These are phyloP conservation scores for Pistacia atlantica DNA, from an alignment of 345 rosid species.

Conservation along the genomic window DNA sequence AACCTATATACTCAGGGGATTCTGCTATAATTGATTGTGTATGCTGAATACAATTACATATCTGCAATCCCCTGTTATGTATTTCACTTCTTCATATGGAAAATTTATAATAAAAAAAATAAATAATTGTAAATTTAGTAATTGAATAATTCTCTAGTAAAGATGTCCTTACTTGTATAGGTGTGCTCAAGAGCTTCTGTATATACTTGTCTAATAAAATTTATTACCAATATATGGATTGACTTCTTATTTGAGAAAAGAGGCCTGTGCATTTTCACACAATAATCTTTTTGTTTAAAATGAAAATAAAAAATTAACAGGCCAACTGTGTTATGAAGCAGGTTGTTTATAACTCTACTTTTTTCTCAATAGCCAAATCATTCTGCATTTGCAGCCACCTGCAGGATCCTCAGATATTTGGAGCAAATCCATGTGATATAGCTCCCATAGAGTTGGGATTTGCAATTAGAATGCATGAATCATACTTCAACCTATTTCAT, in stretches of 20 bases:
- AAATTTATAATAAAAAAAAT: no score
- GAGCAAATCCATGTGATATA: background rate
- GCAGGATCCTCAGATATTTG: background rate
- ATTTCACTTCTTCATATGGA: background rate
- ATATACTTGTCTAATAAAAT: background rate
- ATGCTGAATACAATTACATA: slow-evolving; percentile 3
- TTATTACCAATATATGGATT: background rate
- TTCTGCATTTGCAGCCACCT: background rate
- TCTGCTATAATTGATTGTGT: no score
- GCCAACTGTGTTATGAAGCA: background rate
- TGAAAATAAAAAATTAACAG: background rate
- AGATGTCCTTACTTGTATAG: no score
- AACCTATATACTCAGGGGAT: background rate
- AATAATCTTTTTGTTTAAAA: background rate
- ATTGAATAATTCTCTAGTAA: no score
- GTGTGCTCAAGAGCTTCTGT: background rate
- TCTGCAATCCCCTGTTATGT: background rate
- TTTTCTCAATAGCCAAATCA: background rate
- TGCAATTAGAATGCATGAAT: background rate
- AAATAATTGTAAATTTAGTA: no score
- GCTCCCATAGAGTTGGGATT: background rate
- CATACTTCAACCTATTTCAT: background rate
- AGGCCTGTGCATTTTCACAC: background rate
- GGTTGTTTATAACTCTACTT: background rate
- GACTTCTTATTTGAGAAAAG: background rate